phyloP scores from a whole-genome alignment of 108 stramenopile genomes.

The Cyclotella choctawhatcheeana region DNA sequence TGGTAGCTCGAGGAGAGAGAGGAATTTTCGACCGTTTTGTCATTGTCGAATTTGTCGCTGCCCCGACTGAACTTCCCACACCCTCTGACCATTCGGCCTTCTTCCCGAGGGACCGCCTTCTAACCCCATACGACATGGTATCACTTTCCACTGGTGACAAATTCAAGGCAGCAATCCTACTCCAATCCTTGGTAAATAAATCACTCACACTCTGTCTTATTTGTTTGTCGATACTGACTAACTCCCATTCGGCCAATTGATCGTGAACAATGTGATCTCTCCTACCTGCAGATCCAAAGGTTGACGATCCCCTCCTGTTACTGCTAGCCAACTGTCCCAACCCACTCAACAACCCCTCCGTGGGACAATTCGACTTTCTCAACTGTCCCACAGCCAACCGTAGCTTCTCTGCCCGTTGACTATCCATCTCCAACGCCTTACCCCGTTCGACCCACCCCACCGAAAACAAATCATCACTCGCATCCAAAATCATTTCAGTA shows the following conservation, averaged over 20 bases:
- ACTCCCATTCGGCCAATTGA: constrained; percentile 84
- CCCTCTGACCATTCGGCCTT: constrained; percentile 32
- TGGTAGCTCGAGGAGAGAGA: constrained; percentile 24
- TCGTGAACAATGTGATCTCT: constrained; percentile 45
- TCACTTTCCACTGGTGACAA: constrained; percentile 40
- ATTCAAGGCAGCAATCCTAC: constrained; percentile 49
- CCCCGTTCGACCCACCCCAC: constrained; percentile 86
- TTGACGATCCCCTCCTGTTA: constrained; percentile 16
- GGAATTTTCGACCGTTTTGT: constrained; percentile 46
- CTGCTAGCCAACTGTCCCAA: not conserved
- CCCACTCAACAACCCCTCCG: constrained; percentile 37
- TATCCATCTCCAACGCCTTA: constrained; percentile 68
- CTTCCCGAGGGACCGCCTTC: constrained; percentile 25
- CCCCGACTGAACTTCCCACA: constrained; percentile 3
- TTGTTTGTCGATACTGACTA: constrained; percentile 70
- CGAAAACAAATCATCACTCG: constrained; percentile 71
- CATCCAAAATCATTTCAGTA: constrained; percentile 83
- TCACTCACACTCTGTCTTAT: constrained; percentile 74
- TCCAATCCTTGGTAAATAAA: constrained; percentile 78
- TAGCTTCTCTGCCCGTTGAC: constrained; percentile 68
- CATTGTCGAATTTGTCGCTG: constrained; percentile 17
- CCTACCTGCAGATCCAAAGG: constrained; percentile 8
- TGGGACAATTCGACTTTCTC: constrained; percentile 51
- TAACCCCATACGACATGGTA: constrained; percentile 12
- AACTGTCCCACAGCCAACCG: constrained; percentile 55